Evolutionary conservation across 768 basidiomycete species (phyloP).

Genomic region (Bullera alba): DNA sequence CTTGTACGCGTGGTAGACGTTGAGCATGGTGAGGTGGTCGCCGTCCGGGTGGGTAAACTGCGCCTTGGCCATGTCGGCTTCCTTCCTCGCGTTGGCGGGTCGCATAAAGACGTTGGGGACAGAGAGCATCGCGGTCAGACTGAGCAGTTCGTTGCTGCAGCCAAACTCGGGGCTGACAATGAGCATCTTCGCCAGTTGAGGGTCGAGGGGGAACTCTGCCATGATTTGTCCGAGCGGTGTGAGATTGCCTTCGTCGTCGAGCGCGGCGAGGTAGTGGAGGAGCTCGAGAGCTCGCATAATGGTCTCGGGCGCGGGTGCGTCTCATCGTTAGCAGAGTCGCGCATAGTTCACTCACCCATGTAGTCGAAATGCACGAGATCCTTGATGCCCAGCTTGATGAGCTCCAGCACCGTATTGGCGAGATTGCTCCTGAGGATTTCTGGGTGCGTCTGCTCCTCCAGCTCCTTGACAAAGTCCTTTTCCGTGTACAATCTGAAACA

Average conservation of each 20-base stretch:
- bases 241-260: constrained; percentile 89
- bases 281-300: constrained; percentile 94
- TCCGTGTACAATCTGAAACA: constrained; percentile 96
- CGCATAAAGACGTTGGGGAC: constrained; percentile 94
- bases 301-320: constrained; percentile 91
- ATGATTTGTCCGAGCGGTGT: constrained; percentile 80
- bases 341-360: constrained; percentile 48
- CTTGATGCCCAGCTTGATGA: constrained; percentile 90
- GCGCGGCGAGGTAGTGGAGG: constrained; percentile 80
- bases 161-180: constrained; percentile 90
- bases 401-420: constrained; percentile 83
- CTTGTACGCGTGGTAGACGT: constrained; percentile 89
- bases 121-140: constrained; percentile 95
- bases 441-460: constrained; percentile 95
- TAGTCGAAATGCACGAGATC: constrained; percentile 84
- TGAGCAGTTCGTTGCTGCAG: constrained; percentile 91
- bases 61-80: constrained; percentile 88
- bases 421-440: constrained; percentile 92
- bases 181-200: constrained; percentile 91
- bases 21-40: constrained; percentile 90
- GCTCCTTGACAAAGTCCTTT: constrained; percentile 88
- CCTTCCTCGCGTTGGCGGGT: constrained; percentile 75
- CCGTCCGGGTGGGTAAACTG: constrained; percentile 83
- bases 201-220: constrained; percentile 99
- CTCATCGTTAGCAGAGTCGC: constrained; percentile 39